Percentiles rank a stretch among this genome's conserved stretches.
Conservation (phyloP, 2,329 filamentous ascomycete genomes). For the Colletotrichum sp. region DNA sequence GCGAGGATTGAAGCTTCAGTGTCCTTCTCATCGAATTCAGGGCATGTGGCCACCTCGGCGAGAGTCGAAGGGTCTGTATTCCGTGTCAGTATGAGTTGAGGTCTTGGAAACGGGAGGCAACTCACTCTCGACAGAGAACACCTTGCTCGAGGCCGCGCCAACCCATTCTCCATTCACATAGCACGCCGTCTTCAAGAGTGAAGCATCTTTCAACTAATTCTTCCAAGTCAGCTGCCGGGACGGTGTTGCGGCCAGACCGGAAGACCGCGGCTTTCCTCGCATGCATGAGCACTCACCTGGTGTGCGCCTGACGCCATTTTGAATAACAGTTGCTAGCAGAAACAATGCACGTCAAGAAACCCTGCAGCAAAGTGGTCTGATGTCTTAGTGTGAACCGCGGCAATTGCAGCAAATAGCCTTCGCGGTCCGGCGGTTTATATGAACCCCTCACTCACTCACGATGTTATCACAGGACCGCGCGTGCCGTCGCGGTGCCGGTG, state of each 20-base stretch:
- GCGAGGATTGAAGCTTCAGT: constrained; percentile 73
- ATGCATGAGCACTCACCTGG: background rate
- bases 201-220: constrained; percentile 61
- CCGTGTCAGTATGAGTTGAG: background rate
- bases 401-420: background rate
- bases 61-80: constrained; percentile 73
- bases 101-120: background rate
- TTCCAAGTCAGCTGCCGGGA: background rate
- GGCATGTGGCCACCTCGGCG: constrained; percentile 71
- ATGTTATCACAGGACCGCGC: background rate
- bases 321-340: background rate
- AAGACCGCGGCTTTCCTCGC: background rate
- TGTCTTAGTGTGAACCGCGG: background rate
- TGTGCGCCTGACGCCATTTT: constrained; percentile 4
- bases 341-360: background rate
- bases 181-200: constrained; percentile 71
- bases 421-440: constrained; percentile 4
- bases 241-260: background rate
- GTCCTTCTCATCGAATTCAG: constrained; percentile 74
- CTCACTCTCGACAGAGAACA: constrained; percentile 71
- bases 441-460: background rate
- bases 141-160: constrained; percentile 71
- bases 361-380: background rate
- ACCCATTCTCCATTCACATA: constrained; percentile 84
- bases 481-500: constrained; percentile 5